A percentile compares a stretch with the other conserved stretches of the same genome.
Evolutionary conservation across 2,329 filamentous ascomycete genomes (phyloP).

Genomic region (Amylocarpus encephaloides): DNA sequence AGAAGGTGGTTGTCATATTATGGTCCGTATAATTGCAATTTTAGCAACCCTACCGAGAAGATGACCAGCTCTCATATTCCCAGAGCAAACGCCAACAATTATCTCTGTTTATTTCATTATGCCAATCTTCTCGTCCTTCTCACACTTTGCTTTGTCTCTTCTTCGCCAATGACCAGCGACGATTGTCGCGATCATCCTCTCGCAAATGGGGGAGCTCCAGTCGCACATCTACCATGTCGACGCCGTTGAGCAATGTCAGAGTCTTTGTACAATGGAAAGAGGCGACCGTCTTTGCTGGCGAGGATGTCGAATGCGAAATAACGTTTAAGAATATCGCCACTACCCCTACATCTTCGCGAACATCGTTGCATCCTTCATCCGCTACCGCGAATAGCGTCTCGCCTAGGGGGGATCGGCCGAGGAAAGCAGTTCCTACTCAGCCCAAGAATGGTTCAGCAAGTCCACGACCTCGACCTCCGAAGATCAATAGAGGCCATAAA

Average conservation of each 20-base stretch:
- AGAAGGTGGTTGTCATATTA: too few species aligned
- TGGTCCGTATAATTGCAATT: too few species aligned
- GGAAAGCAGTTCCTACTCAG: conserved; percentile 27
- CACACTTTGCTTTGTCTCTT: conserved; percentile 9
- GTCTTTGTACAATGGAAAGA: conserved; percentile 95
- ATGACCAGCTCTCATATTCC: not conserved
- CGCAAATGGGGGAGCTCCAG: conserved; percentile 24
- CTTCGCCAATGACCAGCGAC: conserved; percentile 30
- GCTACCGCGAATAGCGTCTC: conserved; percentile 19
- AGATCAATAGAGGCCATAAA: conserved; percentile 51
- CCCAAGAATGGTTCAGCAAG: conserved; percentile 36
- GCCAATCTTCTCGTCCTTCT: conserved; percentile 14
- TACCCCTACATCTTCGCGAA: conserved; percentile 17
- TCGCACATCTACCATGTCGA: conserved; percentile 28
- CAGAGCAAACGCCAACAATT: not conserved
- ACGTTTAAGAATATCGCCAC: conserved; percentile 79
- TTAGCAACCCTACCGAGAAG: too few species aligned
- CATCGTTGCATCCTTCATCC: conserved; percentile 21
- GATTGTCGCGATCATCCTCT: conserved; percentile 25
- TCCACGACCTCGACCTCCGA: conserved; percentile 41
- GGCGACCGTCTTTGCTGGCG: conserved; percentile 90
- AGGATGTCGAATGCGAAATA: conserved; percentile 91
- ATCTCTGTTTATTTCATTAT: conserved; percentile 18
- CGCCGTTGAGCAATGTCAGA: conserved; percentile 68
- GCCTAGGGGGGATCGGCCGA: conserved; percentile 24